Conservation (phyloP, 805 yeast genomes). For the Candida maltosa region DNA sequence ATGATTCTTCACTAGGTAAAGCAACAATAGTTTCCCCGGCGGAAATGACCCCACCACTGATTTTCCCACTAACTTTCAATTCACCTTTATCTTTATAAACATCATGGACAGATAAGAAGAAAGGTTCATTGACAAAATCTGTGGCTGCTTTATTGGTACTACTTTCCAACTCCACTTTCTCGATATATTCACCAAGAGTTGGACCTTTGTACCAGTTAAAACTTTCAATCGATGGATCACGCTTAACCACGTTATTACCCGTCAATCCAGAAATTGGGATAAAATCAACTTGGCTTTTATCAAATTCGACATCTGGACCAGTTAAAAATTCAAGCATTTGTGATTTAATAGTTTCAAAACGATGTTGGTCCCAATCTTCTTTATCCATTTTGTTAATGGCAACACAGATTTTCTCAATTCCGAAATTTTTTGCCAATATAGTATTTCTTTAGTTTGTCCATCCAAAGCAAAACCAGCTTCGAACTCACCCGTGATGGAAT, state of each 20-base stretch:
- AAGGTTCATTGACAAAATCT: slow-evolving; percentile 28
- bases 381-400: slow-evolving; percentile 73
- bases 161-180: slow-evolving; percentile 21
- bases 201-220: slow-evolving; percentile 48
- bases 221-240: slow-evolving; percentile 23
- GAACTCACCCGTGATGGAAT: slow-evolving; percentile 61
- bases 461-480: slow-evolving; percentile 64
- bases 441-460: slow-evolving; percentile 80
- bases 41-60: slow-evolving; percentile 66
- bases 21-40: slow-evolving; percentile 62
- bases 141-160: neutral
- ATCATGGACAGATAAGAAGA: slow-evolving; percentile 64
- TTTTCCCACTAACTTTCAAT: slow-evolving; percentile 58
- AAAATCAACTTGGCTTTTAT: slow-evolving; percentile 38
- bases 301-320: slow-evolving; percentile 49
- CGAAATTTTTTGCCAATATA: slow-evolving; percentile 61
- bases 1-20: slow-evolving; percentile 48
- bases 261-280: slow-evolving; percentile 69
- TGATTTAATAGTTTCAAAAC: slow-evolving; percentile 49
- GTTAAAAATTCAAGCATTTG: slow-evolving; percentile 50
- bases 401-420: slow-evolving; percentile 57
- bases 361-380: slow-evolving; percentile 50
- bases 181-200: slow-evolving; percentile 40
- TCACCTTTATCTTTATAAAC: slow-evolving; percentile 48
- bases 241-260: slow-evolving; percentile 62